These are phyloP conservation scores for Tylopilus intermedius DNA, from an alignment of 768 basidiomycete species.

Conservation along the genomic window DNA sequence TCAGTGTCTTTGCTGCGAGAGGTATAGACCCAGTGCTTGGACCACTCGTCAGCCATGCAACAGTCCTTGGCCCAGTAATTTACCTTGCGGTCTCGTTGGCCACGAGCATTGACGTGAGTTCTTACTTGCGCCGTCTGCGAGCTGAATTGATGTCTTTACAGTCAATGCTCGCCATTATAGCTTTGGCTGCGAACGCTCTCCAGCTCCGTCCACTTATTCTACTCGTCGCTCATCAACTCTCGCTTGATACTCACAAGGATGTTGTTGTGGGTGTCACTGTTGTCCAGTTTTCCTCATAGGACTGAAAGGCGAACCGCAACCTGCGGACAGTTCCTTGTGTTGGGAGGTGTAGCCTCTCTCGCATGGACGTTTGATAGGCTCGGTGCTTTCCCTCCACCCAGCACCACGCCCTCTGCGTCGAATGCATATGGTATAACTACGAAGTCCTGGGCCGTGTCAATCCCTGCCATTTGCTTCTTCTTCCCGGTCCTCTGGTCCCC, in stretches of 20 bases:
- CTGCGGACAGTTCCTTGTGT: slow-evolving; percentile 19
- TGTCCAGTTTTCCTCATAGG: neutral
- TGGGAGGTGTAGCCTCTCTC: slow-evolving; percentile 18
- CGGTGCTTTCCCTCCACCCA: neutral
- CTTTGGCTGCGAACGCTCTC: slow-evolving; percentile 24
- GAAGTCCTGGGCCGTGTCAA: slow-evolving; percentile 12
- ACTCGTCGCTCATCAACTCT: slow-evolving; percentile 11
- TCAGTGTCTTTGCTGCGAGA: slow-evolving; percentile 55
- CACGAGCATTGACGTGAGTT: slow-evolving; percentile 37
- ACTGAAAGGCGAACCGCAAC: slow-evolving; percentile 2
- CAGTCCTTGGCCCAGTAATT: slow-evolving; percentile 53
- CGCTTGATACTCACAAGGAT: slow-evolving; percentile 19
- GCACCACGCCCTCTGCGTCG: neutral
- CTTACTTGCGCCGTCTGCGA: neutral
- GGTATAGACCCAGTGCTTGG: slow-evolving; percentile 50
- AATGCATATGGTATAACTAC: neutral
- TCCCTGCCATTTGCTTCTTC: slow-evolving; percentile 35
- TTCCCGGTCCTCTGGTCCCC: slow-evolving; percentile 45
- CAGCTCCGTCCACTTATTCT: slow-evolving; percentile 24
- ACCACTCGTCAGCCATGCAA: slow-evolving; percentile 52
- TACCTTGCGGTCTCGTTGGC: slow-evolving; percentile 47
- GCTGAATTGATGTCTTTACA: slow-evolving; percentile 2
- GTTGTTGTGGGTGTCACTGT: slow-evolving; percentile 15
- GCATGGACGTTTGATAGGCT: slow-evolving; percentile 12
- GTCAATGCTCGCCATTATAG: slow-evolving; percentile 22